Base-by-base conservation (phyloP, 805 yeast genomes). In the Henningerozyma blattae region DNA sequence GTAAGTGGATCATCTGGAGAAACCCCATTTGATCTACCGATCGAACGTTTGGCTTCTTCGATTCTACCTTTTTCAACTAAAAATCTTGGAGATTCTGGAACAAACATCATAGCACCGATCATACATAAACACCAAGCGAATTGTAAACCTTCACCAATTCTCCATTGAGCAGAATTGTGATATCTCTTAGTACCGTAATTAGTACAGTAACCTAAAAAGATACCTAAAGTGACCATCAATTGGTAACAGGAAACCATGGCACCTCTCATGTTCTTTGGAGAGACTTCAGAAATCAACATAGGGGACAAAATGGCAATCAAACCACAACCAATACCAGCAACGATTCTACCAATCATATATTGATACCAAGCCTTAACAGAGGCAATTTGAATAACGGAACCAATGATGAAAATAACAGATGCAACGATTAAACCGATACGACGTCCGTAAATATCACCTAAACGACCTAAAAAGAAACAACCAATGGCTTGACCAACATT, bases 271-370 rank as follows among this genome's bases (percentile, higher is more conserved):
- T 69, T 44, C 33, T 54, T 56, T 20, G 61, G 58, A 18, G 58
- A 35, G 2, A 52, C 55, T 41, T 54, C 57, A 27, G 80, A 67
- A 43, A 77, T 76, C 54, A 77, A 71, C 56, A 83, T 61, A 33
- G 93, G 89, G 17, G 79, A 80, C 37, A 78, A 64, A 30, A 86
- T 85, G 28, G 87, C 71, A 29, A 82, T 67, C 37, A 74, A 72
- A 44, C 94, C 94, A 37, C 81, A 83, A 36, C 83, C 83, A 5
- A 80, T 43, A 38, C 95, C 95, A 15, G 84, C 72, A 64, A 67
- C 50, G 31, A 53, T 70, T 62, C 89, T 68, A 30, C 87, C 89
- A 45, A 79, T 68, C 46, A 75, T 70, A 48, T 72, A 71, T 61
- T 79, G 87, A 55, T 73, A 77, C 86, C 86, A 79, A 34, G 67